These are phyloP conservation scores for Atkinsonella hypoxylon DNA, from an alignment of 2,329 filamentous ascomycete species.

Conservation along the genomic window DNA sequence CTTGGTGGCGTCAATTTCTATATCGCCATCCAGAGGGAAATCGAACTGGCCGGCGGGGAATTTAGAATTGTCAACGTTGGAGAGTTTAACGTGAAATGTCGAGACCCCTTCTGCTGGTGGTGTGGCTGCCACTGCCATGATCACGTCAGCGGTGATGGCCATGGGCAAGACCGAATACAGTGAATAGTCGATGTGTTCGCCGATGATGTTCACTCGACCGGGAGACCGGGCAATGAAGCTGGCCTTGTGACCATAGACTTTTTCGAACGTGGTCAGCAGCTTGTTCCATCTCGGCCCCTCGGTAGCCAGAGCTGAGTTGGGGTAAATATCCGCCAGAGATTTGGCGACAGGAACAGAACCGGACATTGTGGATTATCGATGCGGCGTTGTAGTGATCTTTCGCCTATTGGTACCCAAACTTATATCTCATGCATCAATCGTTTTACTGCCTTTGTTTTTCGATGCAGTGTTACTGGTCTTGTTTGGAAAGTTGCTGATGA, in stretches of 20 bases:
- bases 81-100: slow-evolving; percentile 59
- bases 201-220: slow-evolving; percentile 94
- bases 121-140: slow-evolving; percentile 63
- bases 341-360: slow-evolving; percentile 59
- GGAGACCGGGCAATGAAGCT: slow-evolving; percentile 83
- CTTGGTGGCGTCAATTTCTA: slow-evolving; percentile 73
- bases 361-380: slow-evolving; percentile 27
- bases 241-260: slow-evolving; percentile 55
- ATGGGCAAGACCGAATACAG: slow-evolving; percentile 93
- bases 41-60: slow-evolving; percentile 68
- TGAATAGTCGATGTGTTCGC: slow-evolving; percentile 98
- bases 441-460: neutral
- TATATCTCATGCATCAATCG: neutral
- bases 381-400: neutral
- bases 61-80: slow-evolving; percentile 64
- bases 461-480: neutral
- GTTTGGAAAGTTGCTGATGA: neutral
- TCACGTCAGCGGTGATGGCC: slow-evolving; percentile 82
- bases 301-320: slow-evolving; percentile 52
- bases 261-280: slow-evolving; percentile 59
- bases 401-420: too few relatives aligned
- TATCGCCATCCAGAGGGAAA: slow-evolving; percentile 46
- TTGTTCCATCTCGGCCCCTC: slow-evolving; percentile 66
- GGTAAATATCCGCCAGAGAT: slow-evolving; percentile 74
- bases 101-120: slow-evolving; percentile 35